Evolutionary conservation across 2,329 filamentous ascomycete genomes (phyloP).

Genomic region (Epichloe sibirici): DNA sequence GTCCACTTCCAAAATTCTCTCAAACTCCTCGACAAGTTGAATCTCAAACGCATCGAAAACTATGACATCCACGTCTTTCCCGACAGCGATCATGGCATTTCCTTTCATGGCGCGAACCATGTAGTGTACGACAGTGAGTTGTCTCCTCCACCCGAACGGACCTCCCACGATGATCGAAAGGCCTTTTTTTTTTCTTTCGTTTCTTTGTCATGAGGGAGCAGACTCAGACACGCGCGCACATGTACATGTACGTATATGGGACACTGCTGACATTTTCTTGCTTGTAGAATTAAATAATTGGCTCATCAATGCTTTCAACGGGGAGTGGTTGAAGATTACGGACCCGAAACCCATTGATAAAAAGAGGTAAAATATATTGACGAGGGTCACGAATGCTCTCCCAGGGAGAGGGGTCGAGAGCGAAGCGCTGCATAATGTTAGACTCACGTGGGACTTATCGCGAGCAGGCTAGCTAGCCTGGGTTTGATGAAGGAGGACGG

Average conservation of each 20-base stretch:
- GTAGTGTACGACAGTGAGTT: constrained; percentile 86
- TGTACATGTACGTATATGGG: too few relatives aligned
- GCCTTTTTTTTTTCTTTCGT: neutral
- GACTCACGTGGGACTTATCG: neutral
- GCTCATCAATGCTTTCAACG: constrained; percentile 96
- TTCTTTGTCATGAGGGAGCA: neutral
- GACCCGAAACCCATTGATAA: constrained; percentile 34
- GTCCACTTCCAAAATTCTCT: constrained; percentile 95
- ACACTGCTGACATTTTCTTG: too few relatives aligned
- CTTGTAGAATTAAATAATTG: constrained; percentile 64
- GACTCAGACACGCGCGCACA: too few relatives aligned
- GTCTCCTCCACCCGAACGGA: too few relatives aligned
- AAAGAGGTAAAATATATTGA: neutral
- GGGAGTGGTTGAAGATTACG: constrained; percentile 65
- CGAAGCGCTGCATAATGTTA: too few relatives aligned
- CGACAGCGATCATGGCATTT: constrained; percentile 89
- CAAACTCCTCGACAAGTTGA: constrained; percentile 73
- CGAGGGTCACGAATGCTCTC: too few relatives aligned
- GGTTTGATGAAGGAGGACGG: too few relatives aligned
- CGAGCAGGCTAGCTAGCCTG: neutral
- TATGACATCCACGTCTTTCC: constrained; percentile 97
- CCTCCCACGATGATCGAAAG: neutral
- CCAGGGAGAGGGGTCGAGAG: too few relatives aligned
- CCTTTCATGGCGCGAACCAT: constrained; percentile 81
- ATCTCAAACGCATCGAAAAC: constrained; percentile 72